Evolutionary conservation across 306 rosid species (phyloP), one percentile per base, ranked within the genome.

Genomic region (Trifolium repens): DNA sequence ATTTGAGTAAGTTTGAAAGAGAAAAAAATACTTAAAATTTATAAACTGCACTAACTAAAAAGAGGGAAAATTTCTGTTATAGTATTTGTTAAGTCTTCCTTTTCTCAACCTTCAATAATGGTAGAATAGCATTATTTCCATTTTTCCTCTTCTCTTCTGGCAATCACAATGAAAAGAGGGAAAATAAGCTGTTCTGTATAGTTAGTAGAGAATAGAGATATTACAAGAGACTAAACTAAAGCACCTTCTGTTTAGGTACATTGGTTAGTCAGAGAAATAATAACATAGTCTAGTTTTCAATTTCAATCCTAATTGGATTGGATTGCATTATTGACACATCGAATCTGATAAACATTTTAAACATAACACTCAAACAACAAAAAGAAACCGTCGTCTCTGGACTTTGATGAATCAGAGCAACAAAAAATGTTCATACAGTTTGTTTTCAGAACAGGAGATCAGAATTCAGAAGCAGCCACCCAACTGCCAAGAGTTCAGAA

Each of bases 401-500:
- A 84, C 59, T 74, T 57, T 64, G 69, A 61, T 69, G 37, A 30
- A 78, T 78, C 62, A 50, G 37, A 80, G 69, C 70, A 42, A 37
- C 49, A 67, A 69, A 52, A 53, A 44, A 71, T 46, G 35, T 27
- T 54, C 27, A 32, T 64, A 35, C 52, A 43, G 43, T 71, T 69
- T 37, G 62, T 32, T 67, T 78, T 69, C 76, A 32, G 76, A 70
- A 82, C 84, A 82, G 4, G 7, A 12, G 79, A 73, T 87, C 81
- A 90, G 81, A 88, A 65, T 71, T 87, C 81, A 90, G 81, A 88
- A 65, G 96, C 84, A 70, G 80, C 96, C 98, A 70, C 96, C 94
- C 89, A 93, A 83, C 96, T 93, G 91, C 79, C 76, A 85, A 81
- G 69, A 62, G 72, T 42, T 7, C 75, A 83, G 13, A 75, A 64